Conservation (phyloP, 1,139 yeast species). For the Pichia sp. region DNA sequence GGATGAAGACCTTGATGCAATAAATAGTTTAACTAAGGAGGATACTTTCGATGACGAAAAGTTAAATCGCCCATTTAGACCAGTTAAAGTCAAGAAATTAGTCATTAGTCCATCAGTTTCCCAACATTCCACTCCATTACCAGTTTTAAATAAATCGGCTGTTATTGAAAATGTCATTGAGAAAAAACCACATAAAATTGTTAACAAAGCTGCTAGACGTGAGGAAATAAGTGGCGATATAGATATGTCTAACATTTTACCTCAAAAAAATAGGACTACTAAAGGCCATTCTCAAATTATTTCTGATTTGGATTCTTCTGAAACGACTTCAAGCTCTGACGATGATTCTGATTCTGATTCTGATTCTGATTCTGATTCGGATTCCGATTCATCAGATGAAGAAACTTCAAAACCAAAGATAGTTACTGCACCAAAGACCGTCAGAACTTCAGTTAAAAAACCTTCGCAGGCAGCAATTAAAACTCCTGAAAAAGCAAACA, state of each 20-base stretch:
- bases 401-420: conserved; percentile 23
- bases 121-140: background rate
- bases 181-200: background rate
- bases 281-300: background rate
- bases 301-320: background rate
- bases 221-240: conserved; percentile 18
- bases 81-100: conserved; percentile 9
- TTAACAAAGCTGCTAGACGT: conserved; percentile 11
- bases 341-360: background rate
- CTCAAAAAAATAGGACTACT: conserved; percentile 5
- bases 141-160: background rate
- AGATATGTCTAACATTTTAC: conserved; percentile 16
- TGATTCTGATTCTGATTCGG: conserved; percentile 2
- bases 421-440: conserved; percentile 32
- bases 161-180: background rate
- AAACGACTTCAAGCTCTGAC: background rate
- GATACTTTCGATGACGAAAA: conserved; percentile 11
- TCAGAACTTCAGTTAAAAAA: background rate
- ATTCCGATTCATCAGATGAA: conserved; percentile 13
- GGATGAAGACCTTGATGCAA: conserved; percentile 7
- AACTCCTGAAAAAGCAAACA: too few relatives aligned
- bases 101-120: background rate
- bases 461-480: too few relatives aligned
- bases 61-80: conserved; percentile 3
- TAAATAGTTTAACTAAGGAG: conserved; percentile 10